phyloP scores from a whole-genome alignment of 768 basidiomycete species.

The Mrakia gelida region DNA sequence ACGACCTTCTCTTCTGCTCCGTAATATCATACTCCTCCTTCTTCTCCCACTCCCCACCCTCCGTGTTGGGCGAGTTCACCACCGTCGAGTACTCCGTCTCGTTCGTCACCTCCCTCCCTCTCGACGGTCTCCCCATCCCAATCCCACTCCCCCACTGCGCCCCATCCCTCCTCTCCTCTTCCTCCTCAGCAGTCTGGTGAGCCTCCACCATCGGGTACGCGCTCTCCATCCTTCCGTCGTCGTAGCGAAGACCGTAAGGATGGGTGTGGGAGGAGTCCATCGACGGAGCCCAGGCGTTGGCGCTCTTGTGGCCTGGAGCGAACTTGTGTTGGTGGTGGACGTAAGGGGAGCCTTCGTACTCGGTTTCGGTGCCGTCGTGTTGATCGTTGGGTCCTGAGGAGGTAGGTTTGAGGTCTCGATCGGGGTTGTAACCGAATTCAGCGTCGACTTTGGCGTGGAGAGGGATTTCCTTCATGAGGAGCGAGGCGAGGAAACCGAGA shows the following conservation, averaged over 20 bases:
- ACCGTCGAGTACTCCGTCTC: neutral
- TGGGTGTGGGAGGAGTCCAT: neutral
- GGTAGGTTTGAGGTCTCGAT: neutral
- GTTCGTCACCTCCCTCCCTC: neutral
- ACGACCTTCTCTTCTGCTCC: neutral
- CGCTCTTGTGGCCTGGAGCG: neutral
- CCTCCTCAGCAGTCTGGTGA: neutral
- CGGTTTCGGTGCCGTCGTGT: neutral
- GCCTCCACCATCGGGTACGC: neutral
- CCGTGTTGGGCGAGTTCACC: neutral
- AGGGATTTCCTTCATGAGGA: constrained; percentile 45
- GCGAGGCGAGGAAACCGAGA: constrained; percentile 45
- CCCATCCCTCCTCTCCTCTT: neutral
- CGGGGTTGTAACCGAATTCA: constrained; percentile 37
- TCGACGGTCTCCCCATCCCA: neutral
- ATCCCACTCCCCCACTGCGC: neutral
- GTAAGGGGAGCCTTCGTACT: neutral
- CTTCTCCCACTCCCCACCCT: neutral
- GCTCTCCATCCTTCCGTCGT: neutral
- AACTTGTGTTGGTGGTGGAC: neutral
- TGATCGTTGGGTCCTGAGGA: neutral
- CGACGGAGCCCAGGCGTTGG: neutral
- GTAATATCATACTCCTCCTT: neutral
- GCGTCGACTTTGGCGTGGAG: constrained; percentile 44
- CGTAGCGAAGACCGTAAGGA: neutral